Percentiles rank a stretch among this genome's conserved stretches.
These are phyloP conservation scores for Skeletonema menzelii DNA, from an alignment of 108 stramenopile genomes.

Conservation along the genomic window DNA sequence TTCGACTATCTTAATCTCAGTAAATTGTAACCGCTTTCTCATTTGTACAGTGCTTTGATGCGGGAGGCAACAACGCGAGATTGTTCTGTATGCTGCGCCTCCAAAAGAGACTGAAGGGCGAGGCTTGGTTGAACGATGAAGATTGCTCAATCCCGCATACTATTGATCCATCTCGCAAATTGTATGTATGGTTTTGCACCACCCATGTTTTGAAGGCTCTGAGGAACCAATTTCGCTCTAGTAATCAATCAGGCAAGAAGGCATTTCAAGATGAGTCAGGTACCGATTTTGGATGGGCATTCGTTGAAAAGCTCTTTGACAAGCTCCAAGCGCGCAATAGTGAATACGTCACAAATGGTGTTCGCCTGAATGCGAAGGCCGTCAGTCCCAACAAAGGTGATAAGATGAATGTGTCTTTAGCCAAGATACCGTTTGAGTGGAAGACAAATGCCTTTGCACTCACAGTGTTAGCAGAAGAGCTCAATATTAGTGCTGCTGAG, in stretches of 20 bases:
- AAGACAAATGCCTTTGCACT: not conserved
- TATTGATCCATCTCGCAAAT: not conserved
- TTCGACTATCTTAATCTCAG: not conserved
- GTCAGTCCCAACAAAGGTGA: not conserved
- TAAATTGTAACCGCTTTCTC: not conserved
- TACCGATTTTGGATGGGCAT: not conserved
- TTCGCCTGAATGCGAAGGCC: not conserved
- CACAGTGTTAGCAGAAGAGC: not conserved
- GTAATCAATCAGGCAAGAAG: not conserved
- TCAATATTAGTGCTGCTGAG: not conserved
- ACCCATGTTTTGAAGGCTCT: not conserved
- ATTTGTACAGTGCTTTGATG: not conserved
- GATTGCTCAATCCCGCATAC: not conserved
- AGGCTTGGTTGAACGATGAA: not conserved
- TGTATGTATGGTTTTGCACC: not conserved
- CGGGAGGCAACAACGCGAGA: not conserved
- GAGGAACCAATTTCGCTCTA: not conserved
- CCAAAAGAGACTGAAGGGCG: not conserved
- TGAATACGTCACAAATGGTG: not conserved
- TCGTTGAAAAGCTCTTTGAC: not conserved
- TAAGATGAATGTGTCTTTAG: not conserved
- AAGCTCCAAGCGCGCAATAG: not conserved
- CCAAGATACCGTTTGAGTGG: not conserved
- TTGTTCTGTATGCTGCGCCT: not conserved
- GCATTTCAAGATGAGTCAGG: not conserved